Conservation (phyloP, 1,139 yeast species). For the Pichia sp. region DNA sequence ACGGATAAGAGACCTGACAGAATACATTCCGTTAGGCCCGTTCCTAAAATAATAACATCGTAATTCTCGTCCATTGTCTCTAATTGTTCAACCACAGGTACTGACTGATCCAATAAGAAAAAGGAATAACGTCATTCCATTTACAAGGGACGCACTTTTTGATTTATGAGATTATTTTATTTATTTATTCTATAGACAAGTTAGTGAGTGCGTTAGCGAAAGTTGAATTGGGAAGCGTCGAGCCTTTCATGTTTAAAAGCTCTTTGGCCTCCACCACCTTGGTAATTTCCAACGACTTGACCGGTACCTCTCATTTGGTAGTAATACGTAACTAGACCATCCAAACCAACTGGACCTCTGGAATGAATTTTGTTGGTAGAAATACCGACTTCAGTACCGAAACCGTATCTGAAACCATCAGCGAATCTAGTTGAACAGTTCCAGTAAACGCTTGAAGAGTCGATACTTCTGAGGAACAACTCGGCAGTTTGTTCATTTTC, state of each 20-base stretch:
- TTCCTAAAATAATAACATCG: conserved; percentile 82
- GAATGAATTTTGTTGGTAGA: conserved; percentile 96
- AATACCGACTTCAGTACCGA: conserved; percentile 97
- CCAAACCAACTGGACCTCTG: conserved; percentile 97
- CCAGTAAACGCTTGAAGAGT: conserved; percentile 98
- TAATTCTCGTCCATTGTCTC: conserved; percentile 80
- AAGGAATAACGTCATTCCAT: no score
- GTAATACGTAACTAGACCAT: conserved; percentile 93
- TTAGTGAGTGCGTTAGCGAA: conserved; percentile 23
- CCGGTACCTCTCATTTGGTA: conserved; percentile 89
- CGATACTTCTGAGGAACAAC: conserved; percentile 72
- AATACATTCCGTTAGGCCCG: conserved; percentile 94
- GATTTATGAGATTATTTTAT: neutral
- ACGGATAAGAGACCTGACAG: conserved; percentile 90
- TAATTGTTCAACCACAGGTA: no score
- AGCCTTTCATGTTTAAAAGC: conserved; percentile 70
- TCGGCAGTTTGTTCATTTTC: conserved; percentile 64
- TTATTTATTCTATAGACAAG: neutral
- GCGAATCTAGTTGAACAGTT: conserved; percentile 96
- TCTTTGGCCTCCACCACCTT: conserved; percentile 85
- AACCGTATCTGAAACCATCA: conserved; percentile 96
- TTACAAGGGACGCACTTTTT: neutral
- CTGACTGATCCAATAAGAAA: no score
- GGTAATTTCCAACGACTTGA: conserved; percentile 83
- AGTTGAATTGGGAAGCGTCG: neutral